phyloP scores from a whole-genome alignment of 2,329 filamentous ascomycete species.

The Fusarium marasasianum region DNA sequence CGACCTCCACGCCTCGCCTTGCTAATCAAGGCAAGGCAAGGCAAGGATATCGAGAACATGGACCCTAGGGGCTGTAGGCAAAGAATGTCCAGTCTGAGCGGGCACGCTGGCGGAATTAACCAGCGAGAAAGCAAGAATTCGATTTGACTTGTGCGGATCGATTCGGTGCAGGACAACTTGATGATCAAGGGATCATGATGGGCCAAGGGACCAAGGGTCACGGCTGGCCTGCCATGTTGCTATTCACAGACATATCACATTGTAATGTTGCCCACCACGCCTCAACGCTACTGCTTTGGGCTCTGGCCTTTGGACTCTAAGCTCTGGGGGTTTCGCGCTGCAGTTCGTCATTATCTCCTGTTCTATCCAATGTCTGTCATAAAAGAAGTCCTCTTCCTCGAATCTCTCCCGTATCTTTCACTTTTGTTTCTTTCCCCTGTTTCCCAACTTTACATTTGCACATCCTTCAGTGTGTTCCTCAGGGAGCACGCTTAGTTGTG shows the following conservation, averaged over 20 bases:
- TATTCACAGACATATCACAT: constrained; percentile 25
- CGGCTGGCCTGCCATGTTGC: constrained; percentile 7
- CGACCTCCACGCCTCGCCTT: constrained; percentile 42
- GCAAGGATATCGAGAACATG: constrained; percentile 26
- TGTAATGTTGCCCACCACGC: constrained; percentile 11
- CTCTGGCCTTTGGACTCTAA: not conserved
- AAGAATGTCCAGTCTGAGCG: constrained; percentile 15
- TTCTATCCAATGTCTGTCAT: constrained; percentile 22
- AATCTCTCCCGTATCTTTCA: not conserved
- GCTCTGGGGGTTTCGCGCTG: not conserved
- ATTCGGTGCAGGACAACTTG: constrained; percentile 24
- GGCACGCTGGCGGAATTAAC: constrained; percentile 15
- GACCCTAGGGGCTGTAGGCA: constrained; percentile 14
- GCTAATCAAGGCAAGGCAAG: constrained; percentile 37
- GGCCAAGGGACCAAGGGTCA: constrained; percentile 23
- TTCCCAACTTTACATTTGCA: constrained; percentile 2
- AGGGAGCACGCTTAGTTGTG: constrained; percentile 29
- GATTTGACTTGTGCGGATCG: constrained; percentile 25
- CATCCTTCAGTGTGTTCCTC: constrained; percentile 24
- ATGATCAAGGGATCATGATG: constrained; percentile 30
- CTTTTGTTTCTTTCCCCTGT: not conserved
- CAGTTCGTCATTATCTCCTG: constrained; percentile 15
- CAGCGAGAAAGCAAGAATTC: constrained; percentile 29
- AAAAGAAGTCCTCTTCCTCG: constrained; percentile 21
- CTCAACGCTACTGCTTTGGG: not conserved